Percentiles rank a stretch among this genome's conserved stretches.
phyloP scores from a whole-genome alignment of 441 rosid species.

The Bocquillonia castaneifolia region DNA sequence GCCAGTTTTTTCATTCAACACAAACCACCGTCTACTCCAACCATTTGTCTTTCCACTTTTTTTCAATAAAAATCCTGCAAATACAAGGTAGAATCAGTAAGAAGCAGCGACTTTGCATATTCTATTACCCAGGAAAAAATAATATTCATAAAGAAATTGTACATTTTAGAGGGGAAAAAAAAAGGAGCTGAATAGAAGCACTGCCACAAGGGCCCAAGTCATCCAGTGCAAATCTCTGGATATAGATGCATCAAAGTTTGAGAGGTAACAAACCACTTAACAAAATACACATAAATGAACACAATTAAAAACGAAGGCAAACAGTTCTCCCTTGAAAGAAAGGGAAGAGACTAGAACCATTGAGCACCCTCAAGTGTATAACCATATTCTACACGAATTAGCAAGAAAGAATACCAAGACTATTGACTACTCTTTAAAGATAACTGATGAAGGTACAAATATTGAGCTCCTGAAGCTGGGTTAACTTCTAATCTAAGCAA shows the following conservation, averaged over 20 bases:
- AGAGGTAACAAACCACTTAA: neutral
- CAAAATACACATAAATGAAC: neutral
- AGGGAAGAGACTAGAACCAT: neutral
- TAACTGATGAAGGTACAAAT: neutral
- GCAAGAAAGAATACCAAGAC: neutral
- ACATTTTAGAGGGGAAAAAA: neutral
- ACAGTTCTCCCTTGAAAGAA: neutral
- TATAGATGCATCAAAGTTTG: neutral
- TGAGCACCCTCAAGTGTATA: neutral
- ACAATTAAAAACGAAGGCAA: neutral
- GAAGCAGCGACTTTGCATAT: neutral
- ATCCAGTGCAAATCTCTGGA: neutral
- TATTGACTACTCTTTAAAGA: neutral
- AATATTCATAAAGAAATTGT: neutral
- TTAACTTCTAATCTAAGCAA: neutral
- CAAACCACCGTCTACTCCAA: conserved; percentile 98
- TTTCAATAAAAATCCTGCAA: conserved; percentile 46
- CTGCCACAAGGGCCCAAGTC: neutral
- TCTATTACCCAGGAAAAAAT: neutral
- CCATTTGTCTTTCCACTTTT: conserved; percentile 89
- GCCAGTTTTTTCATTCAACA: conserved; percentile 89
- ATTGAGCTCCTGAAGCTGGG: neutral
- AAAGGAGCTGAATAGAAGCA: neutral
- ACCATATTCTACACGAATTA: neutral
- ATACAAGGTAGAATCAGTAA: neutral